A percentile compares a stretch with the other conserved stretches of the same genome.
These are phyloP conservation scores for Colletotrichum costaricense DNA, from an alignment of 2,329 filamentous ascomycete species.

Conservation along the genomic window DNA sequence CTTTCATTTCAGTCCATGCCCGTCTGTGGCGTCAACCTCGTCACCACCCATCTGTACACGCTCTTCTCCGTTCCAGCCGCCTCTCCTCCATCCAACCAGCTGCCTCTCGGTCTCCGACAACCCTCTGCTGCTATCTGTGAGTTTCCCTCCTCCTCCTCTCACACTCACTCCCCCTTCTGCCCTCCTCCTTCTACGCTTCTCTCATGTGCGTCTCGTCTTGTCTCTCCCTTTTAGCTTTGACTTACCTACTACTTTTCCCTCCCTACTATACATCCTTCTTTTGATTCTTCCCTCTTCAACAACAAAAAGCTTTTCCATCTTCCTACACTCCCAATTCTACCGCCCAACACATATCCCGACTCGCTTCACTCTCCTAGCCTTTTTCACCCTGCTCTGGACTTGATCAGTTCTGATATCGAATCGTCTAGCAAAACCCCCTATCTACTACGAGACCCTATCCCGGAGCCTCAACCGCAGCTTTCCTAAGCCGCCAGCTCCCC, in stretches of 20 bases:
- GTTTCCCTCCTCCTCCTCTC: conserved; percentile 9
- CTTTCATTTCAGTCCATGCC: conserved; percentile 33
- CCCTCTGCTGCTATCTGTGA: not conserved
- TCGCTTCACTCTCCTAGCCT: not conserved
- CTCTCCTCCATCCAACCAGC: conserved; percentile 13
- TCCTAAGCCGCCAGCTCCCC: not conserved
- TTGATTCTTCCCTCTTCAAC: conserved; percentile 2
- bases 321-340: conserved; percentile 15
- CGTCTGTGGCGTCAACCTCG: conserved; percentile 33
- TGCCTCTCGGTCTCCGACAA: not conserved
- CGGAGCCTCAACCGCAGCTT: not conserved
- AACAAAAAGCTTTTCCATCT: conserved; percentile 1
- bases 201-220: not conserved
- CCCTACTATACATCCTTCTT: conserved; percentile 10
- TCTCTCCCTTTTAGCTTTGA: conserved; percentile 24
- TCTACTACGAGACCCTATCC: not conserved
- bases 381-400: not conserved
- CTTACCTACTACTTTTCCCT: conserved; percentile 11
- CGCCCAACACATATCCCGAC: not conserved
- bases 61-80: conserved; percentile 26
- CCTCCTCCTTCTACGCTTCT: not conserved
- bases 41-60: conserved; percentile 28
- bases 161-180: not conserved
- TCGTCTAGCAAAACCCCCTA: not conserved
- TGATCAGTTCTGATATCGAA: not conserved